Evolutionary conservation across 345 rosid genomes (phyloP).

Genomic region (Bruguiera sexangula): DNA sequence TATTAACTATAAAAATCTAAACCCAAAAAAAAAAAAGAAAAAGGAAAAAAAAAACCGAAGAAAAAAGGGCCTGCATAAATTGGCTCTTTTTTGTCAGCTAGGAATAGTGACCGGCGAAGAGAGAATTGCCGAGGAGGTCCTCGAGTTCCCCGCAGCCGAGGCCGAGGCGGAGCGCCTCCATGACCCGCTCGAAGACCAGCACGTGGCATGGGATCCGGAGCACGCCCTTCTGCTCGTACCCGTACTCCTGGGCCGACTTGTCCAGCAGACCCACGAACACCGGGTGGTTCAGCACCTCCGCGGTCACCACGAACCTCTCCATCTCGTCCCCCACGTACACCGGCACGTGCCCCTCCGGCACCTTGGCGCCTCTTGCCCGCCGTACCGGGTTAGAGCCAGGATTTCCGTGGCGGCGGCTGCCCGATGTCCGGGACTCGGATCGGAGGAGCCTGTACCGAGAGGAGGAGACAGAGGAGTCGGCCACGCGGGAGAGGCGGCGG

Average conservation of each 20-base stretch:
- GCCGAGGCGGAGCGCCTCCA: constrained; percentile 82
- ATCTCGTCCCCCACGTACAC: constrained; percentile 92
- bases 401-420: constrained; percentile 6
- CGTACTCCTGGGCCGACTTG: constrained; percentile 88
- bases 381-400: constrained; percentile 16
- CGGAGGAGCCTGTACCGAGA: constrained; percentile 74
- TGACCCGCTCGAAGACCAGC: constrained; percentile 61
- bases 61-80: no score
- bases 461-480: constrained; percentile 44
- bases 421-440: constrained; percentile 31
- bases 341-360: constrained; percentile 83
- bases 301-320: constrained; percentile 83
- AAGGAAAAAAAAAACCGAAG: no score
- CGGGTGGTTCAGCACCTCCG: constrained; percentile 88
- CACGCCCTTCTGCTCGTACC: constrained; percentile 91
- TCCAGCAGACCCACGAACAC: constrained; percentile 65
- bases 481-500: constrained; percentile 84
- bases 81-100: background rate
- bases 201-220: constrained; percentile 90
- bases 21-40: no score
- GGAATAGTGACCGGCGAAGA: background rate
- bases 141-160: constrained; percentile 49
- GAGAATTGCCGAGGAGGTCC: constrained; percentile 26
- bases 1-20: no score
- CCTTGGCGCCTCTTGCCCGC: constrained; percentile 30